A percentile compares a stretch with the other conserved stretches of the same genome.
phyloP scores from a whole-genome alignment of 1,284 basidiomycete genomes.

The Melanopsichium pennsylvanicum region DNA sequence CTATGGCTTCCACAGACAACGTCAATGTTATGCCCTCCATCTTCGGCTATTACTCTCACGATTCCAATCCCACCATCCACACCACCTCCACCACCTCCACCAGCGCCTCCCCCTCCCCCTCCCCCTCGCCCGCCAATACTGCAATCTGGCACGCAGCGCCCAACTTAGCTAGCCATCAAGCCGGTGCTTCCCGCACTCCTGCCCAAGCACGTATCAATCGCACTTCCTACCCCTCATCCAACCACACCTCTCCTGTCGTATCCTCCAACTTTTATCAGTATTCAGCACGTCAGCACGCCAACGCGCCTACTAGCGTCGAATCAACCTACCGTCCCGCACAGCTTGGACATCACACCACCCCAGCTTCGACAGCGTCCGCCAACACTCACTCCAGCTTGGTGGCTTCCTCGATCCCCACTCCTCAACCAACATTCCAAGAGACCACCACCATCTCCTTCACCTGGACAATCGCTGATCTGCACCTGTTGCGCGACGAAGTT shows the following conservation, averaged over 20 bases:
- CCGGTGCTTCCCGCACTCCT: not conserved
- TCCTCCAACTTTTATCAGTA: slow-evolving; percentile 10
- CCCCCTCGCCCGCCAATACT: not conserved
- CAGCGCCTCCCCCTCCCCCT: not conserved
- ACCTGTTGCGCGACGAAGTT: slow-evolving; percentile 56
- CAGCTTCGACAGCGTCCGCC: not conserved
- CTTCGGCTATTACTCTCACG: slow-evolving; percentile 44
- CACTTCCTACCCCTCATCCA: not conserved
- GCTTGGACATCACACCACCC: not conserved
- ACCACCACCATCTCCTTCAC: slow-evolving; percentile 54
- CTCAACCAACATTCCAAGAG: slow-evolving; percentile 48
- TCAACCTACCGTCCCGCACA: slow-evolving; percentile 2
- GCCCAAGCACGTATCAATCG: not conserved
- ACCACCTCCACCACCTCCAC: not conserved
- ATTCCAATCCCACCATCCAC: slow-evolving; percentile 1
- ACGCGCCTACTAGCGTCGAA: not conserved
- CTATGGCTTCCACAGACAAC: slow-evolving; percentile 14
- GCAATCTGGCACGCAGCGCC: not conserved
- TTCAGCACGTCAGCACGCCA: not conserved
- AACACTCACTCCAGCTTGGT: slow-evolving; percentile 8
- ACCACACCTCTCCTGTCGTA: slow-evolving; percentile 1
- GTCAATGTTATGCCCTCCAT: slow-evolving; percentile 25
- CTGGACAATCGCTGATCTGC: slow-evolving; percentile 55
- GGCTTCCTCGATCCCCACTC: slow-evolving; percentile 3
- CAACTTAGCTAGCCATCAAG: not conserved